These are phyloP conservation scores for Jacaranda mimosifolia DNA, from an alignment of 257 asterid species.

Conservation along the genomic window DNA sequence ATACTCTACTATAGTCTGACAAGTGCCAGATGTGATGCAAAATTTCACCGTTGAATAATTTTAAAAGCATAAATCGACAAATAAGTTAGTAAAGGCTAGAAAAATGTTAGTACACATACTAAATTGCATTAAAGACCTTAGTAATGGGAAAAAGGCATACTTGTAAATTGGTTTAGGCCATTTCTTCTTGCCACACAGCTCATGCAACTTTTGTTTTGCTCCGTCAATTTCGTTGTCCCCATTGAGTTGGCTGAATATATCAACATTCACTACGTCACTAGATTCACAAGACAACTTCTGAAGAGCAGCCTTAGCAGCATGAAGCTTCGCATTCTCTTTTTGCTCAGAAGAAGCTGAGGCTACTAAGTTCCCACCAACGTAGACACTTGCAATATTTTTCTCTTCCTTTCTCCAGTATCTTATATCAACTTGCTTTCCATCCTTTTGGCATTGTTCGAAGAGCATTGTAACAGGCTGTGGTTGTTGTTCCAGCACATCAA, in stretches of 20 bases:
- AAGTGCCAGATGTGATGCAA: background rate
- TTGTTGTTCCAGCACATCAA: conserved; percentile 59
- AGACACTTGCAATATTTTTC: conserved; percentile 57
- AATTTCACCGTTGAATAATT: background rate
- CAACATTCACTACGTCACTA: background rate
- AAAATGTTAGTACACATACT: background rate
- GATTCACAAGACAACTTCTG: conserved; percentile 40
- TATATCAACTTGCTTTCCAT: conserved; percentile 63
- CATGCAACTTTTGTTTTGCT: conserved; percentile 76
- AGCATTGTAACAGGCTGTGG: conserved; percentile 91
- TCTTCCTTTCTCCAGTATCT: conserved; percentile 54
- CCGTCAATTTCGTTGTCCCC: conserved; percentile 54
- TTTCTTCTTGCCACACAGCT: conserved; percentile 74
- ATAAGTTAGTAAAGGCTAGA: background rate
- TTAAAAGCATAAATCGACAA: background rate
- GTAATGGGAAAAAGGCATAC: conserved; percentile 44
- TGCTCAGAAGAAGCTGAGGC: conserved; percentile 71
- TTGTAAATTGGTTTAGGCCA: conserved; percentile 78
- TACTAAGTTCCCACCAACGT: conserved; percentile 61
- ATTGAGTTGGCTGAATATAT: conserved; percentile 40
- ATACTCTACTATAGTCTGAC: background rate
- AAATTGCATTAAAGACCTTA: conserved; percentile 1
- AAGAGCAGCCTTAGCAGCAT: conserved; percentile 82
- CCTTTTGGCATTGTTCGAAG: conserved; percentile 73
- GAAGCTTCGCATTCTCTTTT: conserved; percentile 77